These are phyloP conservation scores for Quercus variabilis DNA, from an alignment of 306 rosid genomes.

Conservation along the genomic window DNA sequence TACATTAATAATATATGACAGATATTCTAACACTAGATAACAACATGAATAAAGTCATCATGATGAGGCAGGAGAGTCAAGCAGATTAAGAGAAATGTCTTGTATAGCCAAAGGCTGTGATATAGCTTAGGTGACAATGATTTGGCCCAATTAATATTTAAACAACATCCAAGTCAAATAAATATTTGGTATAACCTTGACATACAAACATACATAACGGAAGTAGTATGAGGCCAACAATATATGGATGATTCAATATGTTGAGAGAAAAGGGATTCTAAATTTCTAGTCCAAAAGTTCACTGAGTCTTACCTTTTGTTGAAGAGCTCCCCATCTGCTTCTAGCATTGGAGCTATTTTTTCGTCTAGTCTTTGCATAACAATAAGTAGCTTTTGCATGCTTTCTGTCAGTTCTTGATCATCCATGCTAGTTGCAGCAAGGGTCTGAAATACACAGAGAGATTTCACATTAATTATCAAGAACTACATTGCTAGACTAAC, in stretches of 20 bases:
- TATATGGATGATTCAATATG: not conserved
- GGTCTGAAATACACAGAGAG: slow-evolving; percentile 56
- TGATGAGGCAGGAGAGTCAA: not conserved
- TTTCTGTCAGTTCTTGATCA: slow-evolving; percentile 84
- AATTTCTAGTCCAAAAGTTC: not conserved
- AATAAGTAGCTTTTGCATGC: slow-evolving; percentile 91
- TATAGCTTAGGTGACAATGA: not conserved
- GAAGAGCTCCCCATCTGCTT: slow-evolving; percentile 89
- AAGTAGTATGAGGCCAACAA: not conserved
- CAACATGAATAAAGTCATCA: not conserved
- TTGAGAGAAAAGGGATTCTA: not conserved
- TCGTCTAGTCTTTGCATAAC: slow-evolving; percentile 96
- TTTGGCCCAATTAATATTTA: not conserved
- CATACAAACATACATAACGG: not conserved
- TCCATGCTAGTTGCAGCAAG: slow-evolving; percentile 89
- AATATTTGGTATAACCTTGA: not conserved
- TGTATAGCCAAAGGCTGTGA: not conserved
- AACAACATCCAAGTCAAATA: not conserved
- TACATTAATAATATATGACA: not conserved
- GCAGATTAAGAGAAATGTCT: not conserved
- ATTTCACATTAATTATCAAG: slow-evolving; percentile 7
- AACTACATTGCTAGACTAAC: slow-evolving; percentile 3
- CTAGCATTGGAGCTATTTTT: slow-evolving; percentile 86
- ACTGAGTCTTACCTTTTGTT: slow-evolving; percentile 55
- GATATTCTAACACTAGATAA: not conserved